Base-by-base conservation (phyloP, 2,329 filamentous ascomycete species). In the Hymenoscyphus linearis region DNA sequence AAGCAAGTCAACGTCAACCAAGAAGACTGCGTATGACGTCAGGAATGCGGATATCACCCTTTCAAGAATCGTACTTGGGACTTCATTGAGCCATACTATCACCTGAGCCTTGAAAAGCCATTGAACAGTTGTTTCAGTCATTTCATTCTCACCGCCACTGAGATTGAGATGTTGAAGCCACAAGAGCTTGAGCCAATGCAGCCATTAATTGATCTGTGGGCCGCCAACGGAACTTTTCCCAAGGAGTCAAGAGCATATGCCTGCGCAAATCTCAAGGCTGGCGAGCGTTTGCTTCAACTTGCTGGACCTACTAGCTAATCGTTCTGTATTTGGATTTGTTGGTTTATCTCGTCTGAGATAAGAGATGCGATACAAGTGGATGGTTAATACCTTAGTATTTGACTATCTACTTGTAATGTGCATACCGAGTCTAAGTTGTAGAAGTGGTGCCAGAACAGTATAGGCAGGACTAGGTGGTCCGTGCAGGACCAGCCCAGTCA, bases 111-210 rank as follows among this genome's bases (percentile, higher is more conserved):
- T 10, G 87, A 89, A 74, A 89, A 92, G 74, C 88, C 91, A 69
- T 82, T 93, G 64, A 95, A 95, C 80, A 92, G 89, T 74, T 92
- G 89, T 76, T 95, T 95, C 75, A 90, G 89, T 53, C 90, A 93
- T 77, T 95, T 93, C 68, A 82, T 93, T 65, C 83, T 91, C 25
- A 91, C 90, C 3, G 88, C 89, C 52, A 92, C 89, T 59, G 89
- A 89, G 55, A 84, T 92, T 67, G 88, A 90, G 69, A 88, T 98
- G 78, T 84, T 98, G 64, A 89, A 89, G 68, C 91, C 92, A 62
- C 89, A 91, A 71, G 93, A 97, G 76, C 84, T 96, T 70, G 93
- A 97, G 80, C 93, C 93, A 25, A 96, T 98, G 91, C 91, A 96
- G 78, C 91, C 91, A 27, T 78, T 98, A 68, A 90, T 98, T 68